Percentiles rank a stretch among this genome's conserved stretches.
Evolutionary conservation across 1,284 basidiomycete genomes (phyloP).

Genomic region (Leccinum griseonigrum): DNA sequence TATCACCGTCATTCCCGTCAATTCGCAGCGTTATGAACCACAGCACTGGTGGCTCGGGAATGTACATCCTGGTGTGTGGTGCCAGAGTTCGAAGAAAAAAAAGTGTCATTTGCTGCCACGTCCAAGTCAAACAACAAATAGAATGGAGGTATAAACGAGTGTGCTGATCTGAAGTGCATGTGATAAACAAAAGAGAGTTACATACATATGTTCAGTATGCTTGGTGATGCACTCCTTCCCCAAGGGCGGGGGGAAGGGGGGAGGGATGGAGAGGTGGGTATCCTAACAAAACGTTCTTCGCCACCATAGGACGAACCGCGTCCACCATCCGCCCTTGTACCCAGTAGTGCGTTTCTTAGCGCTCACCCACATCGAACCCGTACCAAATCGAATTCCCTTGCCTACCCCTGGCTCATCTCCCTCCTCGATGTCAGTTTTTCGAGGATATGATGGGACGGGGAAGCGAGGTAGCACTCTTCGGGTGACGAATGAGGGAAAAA

Average conservation of each 20-base stretch:
- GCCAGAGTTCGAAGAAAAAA: not conserved
- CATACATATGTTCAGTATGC: conserved; percentile 35
- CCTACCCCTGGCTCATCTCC: conserved; percentile 51
- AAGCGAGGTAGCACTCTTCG: conserved; percentile 65
- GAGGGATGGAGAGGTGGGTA: conserved; percentile 13
- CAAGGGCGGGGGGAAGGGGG: not conserved
- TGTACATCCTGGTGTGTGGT: not conserved
- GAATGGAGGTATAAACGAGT: conserved; percentile 19
- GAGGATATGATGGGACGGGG: conserved; percentile 33
- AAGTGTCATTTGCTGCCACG: conserved; percentile 11
- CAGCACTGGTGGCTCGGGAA: not conserved
- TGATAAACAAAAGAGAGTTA: conserved; percentile 32
- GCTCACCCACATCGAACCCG: conserved; percentile 70
- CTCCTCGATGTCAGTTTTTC: conserved; percentile 59
- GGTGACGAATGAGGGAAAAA: conserved; percentile 71
- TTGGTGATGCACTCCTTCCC: conserved; percentile 13
- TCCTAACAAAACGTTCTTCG: conserved; percentile 62
- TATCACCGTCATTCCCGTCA: not conserved
- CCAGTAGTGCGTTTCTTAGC: conserved; percentile 51
- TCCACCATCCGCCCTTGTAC: conserved; percentile 75
- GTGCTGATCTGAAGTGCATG: conserved; percentile 19
- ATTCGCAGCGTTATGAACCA: not conserved
- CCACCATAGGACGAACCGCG: conserved; percentile 68
- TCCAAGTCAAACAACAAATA: conserved; percentile 25
- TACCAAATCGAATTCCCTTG: conserved; percentile 62